A percentile compares a stretch with the other conserved stretches of the same genome.
Conservation (phyloP, 345 rosid species). For the Pistacia vera region DNA sequence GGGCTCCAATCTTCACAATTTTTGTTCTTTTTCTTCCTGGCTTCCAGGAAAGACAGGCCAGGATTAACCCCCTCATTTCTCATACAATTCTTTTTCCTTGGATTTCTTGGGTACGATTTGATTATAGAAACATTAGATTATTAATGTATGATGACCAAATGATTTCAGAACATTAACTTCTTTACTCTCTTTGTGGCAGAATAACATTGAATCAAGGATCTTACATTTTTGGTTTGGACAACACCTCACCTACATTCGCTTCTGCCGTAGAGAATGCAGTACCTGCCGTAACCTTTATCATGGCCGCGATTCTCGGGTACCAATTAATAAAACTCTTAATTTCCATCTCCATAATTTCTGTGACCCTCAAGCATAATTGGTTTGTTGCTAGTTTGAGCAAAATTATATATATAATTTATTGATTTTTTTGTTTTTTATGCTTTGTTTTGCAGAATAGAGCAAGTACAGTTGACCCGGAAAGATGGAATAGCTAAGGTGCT, state of each 20-base stretch:
- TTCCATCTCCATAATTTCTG: not conserved
- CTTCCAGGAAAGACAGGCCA: constrained; percentile 59
- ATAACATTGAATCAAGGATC: constrained; percentile 65
- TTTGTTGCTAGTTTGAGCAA: not conserved
- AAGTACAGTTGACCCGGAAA: constrained; percentile 46
- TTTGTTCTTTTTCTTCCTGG: not conserved
- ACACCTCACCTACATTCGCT: constrained; percentile 69
- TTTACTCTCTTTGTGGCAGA: constrained; percentile 25
- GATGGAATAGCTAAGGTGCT: constrained; percentile 66
- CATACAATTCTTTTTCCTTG: constrained; percentile 65
- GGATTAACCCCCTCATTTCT: constrained; percentile 35
- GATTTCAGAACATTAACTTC: not conserved
- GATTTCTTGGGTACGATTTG: constrained; percentile 55
- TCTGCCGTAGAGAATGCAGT: constrained; percentile 72
- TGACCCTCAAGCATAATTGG: not conserved
- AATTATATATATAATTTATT: too few species aligned
- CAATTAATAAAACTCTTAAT: not conserved
- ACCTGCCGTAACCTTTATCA: constrained; percentile 66
- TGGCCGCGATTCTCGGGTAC: constrained; percentile 61
- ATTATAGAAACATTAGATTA: too few species aligned
- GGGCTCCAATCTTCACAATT: not conserved
- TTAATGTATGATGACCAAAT: not conserved
- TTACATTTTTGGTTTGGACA: constrained; percentile 66
- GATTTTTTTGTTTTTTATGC: not conserved
- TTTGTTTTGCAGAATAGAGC: constrained; percentile 52